Evolutionary conservation across 768 basidiomycete genomes (phyloP), one percentile per base, ranked within the genome.

Genomic region (Rhodotorula babjevae): DNA sequence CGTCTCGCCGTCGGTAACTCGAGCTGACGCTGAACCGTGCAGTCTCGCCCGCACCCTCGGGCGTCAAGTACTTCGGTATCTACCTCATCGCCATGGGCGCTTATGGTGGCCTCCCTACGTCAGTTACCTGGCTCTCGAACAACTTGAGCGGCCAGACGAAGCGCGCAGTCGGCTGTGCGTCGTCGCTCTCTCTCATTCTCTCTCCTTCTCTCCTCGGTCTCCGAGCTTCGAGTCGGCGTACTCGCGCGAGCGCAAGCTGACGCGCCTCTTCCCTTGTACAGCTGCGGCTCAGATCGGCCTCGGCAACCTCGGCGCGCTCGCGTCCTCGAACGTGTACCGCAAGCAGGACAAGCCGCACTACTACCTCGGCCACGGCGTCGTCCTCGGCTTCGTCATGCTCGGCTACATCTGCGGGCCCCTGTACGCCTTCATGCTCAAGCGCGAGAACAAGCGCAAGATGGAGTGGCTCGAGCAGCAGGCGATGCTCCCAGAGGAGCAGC

Each of bases 41-140:
- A 73, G 63, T 78, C 29, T 58, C 74, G 4, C 68, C 74, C 4
- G 69, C 77, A 0, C 77, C 77, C 10, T 46, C 29, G 31, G 76
- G 76, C 27, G 78, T 78, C 58, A 73, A 72, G 47, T 74, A 69
- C 69, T 68, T 76, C 19, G 75, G 75, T 0, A 68, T 77, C 21
- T 74, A 76, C 78, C 68, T 78, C 29, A 68, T 74, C 50, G 76
- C 76, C 21, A n/a, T 49, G 10, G 78, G 78, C 33, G 63, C 73
- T 0, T 78, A 76, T 61, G 77, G 65, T 40, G 77, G 75, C 16
- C 74, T 77, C 14, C 71, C 71, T 11, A 50, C 65, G 25, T 29
- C 63, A 53, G 9, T 76, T 16, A 71, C 76, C 11, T 78, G 78
- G 78, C 72, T 74, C 31, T 61, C 72, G 19, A 66, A 62, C 68